Conservation (phyloP, 805 yeast genomes). For the Lipomyces anomalus region DNA sequence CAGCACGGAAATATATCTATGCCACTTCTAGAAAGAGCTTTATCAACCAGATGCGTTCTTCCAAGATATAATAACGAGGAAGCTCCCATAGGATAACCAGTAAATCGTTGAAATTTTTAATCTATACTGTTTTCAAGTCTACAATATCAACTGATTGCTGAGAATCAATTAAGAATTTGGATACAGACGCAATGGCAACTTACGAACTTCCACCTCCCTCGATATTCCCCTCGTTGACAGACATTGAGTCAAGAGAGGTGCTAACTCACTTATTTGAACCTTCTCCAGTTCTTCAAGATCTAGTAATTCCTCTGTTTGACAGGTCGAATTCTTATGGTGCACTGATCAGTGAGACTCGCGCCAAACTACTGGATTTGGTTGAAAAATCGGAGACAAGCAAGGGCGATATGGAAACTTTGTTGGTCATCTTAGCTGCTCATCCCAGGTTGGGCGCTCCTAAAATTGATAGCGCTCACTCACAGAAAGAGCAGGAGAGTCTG, state of each 20-base stretch:
- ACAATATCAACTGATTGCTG: too few relatives aligned
- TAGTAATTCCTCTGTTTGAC: conserved; percentile 33
- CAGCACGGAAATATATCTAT: too few relatives aligned
- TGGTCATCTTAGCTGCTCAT: conserved; percentile 73
- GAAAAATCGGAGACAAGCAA: conserved; percentile 25
- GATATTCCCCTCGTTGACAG: conserved; percentile 9
- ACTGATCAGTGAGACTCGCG: conserved; percentile 45
- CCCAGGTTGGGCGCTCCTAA: conserved; percentile 72
- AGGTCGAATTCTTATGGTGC: conserved; percentile 28
- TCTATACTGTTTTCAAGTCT: too few relatives aligned
- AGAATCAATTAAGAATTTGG: too few relatives aligned
- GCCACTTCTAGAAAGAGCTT: too few relatives aligned
- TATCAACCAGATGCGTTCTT: too few relatives aligned
- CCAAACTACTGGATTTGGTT: conserved; percentile 35
- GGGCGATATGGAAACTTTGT: conserved; percentile 26
- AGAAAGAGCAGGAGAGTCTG: conserved; percentile 64
- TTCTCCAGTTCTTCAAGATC: conserved; percentile 44
- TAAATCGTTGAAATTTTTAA: too few relatives aligned
- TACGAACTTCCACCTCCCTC: conserved; percentile 20
- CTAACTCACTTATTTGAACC: conserved; percentile 62
- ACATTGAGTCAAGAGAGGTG: conserved; percentile 35
- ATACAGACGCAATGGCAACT: not conserved
- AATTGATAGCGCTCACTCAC: conserved; percentile 56
- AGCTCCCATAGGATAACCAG: too few relatives aligned
- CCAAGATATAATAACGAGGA: too few relatives aligned